Evolutionary conservation across 352 stramenopile species (phyloP).

Genomic region (Thraustochytrium sp.): DNA sequence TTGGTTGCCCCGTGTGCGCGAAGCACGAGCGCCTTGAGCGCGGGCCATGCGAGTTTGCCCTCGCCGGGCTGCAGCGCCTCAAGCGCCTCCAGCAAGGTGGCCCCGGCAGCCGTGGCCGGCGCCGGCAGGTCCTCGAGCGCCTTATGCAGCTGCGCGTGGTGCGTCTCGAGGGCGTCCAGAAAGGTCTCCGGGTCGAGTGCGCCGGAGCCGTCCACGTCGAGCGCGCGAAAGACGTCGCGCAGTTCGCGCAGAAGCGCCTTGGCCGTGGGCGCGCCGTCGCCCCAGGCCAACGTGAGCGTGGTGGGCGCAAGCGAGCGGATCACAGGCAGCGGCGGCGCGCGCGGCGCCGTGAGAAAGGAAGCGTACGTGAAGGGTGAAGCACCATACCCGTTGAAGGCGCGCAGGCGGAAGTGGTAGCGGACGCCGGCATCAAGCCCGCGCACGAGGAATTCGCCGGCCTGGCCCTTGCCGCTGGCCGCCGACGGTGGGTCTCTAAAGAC

Average conservation of each 20-base stretch:
- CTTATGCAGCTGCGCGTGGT: background rate
- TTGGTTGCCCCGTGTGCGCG: background rate
- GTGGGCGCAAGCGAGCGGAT: constrained; percentile 62
- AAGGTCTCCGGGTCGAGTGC: constrained; percentile 48
- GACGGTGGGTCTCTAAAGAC: constrained; percentile 77
- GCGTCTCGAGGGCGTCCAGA: constrained; percentile 44
- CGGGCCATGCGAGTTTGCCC: background rate
- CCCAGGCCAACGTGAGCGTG: constrained; percentile 68
- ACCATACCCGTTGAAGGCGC: constrained; percentile 80
- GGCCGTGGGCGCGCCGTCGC: constrained; percentile 56
- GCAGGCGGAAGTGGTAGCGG: constrained; percentile 77
- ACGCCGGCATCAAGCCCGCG: constrained; percentile 68
- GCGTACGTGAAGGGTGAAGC: constrained; percentile 69
- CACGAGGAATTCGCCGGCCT: constrained; percentile 59
- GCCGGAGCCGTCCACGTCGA: constrained; percentile 59
- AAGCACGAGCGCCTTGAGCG: background rate
- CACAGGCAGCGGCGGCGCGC: constrained; percentile 62
- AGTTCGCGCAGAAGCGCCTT: constrained; percentile 64
- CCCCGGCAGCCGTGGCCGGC: background rate
- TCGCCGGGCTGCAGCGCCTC: background rate
- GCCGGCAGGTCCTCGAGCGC: background rate
- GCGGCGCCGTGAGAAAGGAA: constrained; percentile 70
- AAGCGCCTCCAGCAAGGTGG: background rate
- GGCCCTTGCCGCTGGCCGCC: constrained; percentile 69
- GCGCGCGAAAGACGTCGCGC: constrained; percentile 68